Conservation (phyloP, 495 filamentous ascomycete genomes). For the Neurospora discreta region DNA sequence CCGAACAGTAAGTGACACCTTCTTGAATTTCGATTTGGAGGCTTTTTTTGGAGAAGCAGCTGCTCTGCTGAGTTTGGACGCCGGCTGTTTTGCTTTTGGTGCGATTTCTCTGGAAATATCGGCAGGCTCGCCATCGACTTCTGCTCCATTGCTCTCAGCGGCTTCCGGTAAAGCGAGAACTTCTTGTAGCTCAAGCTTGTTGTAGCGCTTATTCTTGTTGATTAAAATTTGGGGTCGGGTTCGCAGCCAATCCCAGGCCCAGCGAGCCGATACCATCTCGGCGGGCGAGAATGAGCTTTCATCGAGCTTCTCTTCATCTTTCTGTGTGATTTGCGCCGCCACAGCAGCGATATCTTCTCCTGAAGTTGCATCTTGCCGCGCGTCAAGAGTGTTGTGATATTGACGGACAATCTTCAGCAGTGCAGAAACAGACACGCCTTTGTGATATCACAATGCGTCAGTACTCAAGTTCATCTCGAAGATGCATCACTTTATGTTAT, state of each 20-base stretch:
- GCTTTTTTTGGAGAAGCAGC: not conserved
- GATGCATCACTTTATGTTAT: not conserved
- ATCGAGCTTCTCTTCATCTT: conserved; percentile 8
- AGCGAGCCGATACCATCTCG: conserved; percentile 25
- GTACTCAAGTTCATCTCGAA: not conserved
- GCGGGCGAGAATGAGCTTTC: conserved; percentile 12
- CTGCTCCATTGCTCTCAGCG: not conserved
- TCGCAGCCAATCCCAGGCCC: conserved; percentile 36
- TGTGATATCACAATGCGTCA: conserved; percentile 2
- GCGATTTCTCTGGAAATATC: not conserved
- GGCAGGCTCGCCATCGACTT: not conserved
- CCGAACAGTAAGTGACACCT: conserved; percentile 13
- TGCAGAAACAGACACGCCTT: conserved; percentile 16
- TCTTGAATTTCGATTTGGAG: conserved; percentile 8
- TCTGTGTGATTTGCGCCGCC: not conserved
- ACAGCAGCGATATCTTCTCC: not conserved
- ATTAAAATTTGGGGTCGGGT: conserved; percentile 31
- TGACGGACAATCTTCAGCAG: conserved; percentile 20
- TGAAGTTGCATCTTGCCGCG: conserved; percentile 3
- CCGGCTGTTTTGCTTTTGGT: not conserved
- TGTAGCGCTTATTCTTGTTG: conserved; percentile 28
- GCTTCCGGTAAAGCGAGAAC: conserved; percentile 31
- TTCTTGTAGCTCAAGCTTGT: conserved; percentile 28
- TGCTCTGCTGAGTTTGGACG: not conserved
- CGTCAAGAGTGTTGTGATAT: conserved; percentile 13